Evolutionary conservation across 192 early-diverging fungal species (phyloP).

Genomic region (Coemansia sp.): DNA sequence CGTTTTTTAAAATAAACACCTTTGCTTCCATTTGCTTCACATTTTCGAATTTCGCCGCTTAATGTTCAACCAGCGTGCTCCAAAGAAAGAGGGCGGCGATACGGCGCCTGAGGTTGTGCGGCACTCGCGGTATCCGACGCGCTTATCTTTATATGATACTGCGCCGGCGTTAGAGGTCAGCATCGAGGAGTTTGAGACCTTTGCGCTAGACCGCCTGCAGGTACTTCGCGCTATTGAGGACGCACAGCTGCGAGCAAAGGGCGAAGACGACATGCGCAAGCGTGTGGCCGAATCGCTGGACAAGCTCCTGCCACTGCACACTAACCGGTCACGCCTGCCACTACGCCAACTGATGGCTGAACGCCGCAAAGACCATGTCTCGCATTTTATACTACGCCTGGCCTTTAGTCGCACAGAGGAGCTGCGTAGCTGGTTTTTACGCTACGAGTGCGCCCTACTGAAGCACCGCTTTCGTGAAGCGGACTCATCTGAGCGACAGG

Average conservation of each 20-base stretch:
- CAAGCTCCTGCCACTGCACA: conserved; percentile 64
- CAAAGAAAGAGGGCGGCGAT: conserved; percentile 24
- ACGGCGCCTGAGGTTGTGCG: conserved; percentile 46
- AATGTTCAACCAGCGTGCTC: conserved; percentile 48
- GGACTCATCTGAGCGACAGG: conserved; percentile 34
- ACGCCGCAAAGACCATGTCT: conserved; percentile 77
- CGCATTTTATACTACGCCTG: conserved; percentile 78
- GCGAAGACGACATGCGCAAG: conserved; percentile 59
- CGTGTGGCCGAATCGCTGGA: conserved; percentile 57
- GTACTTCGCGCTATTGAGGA: conserved; percentile 84
- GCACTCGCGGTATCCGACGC: conserved; percentile 48
- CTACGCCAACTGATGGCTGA: conserved; percentile 57
- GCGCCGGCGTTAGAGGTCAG: conserved; percentile 53
- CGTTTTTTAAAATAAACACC: too few species aligned
- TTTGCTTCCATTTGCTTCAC: too few species aligned
- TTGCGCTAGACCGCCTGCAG: conserved; percentile 56
- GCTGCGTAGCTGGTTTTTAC: conserved; percentile 72
- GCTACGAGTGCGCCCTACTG: conserved; percentile 70
- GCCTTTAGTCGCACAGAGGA: conserved; percentile 69
- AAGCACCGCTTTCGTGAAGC: conserved; percentile 61
- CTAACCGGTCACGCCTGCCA: conserved; percentile 51
- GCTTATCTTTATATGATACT: conserved; percentile 37
- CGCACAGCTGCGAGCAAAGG: conserved; percentile 69
- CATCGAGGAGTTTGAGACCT: conserved; percentile 55
- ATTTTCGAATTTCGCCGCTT: background rate